A percentile compares a stretch with the other conserved stretches of the same genome.
Conservation (phyloP, 2,329 filamentous ascomycete species). For the Hymenoscyphus occultus region DNA sequence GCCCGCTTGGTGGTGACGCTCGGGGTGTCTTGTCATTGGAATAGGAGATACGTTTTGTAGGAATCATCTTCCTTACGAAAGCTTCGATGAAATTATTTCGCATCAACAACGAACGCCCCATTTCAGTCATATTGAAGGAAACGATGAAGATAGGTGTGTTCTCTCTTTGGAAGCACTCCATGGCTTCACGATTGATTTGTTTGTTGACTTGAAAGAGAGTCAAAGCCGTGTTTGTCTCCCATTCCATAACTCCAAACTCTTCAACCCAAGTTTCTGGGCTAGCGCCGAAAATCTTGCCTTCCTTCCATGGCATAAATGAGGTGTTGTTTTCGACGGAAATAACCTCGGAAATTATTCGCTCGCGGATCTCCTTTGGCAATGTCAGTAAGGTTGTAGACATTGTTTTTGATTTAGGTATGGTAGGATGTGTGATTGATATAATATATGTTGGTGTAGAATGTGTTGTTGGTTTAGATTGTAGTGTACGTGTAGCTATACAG, state of each 20-base stretch:
- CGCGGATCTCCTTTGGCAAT: not conserved
- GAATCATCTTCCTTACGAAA: not conserved
- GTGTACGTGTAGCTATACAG: too few relatives aligned
- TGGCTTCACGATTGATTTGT: not conserved
- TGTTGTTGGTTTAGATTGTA: not conserved
- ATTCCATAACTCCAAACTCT: not conserved
- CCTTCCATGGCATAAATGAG: not conserved
- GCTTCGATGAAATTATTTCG: not conserved
- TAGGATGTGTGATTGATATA: not conserved
- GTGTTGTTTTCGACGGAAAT: not conserved
- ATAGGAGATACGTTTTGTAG: not conserved
- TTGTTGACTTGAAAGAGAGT: not conserved
- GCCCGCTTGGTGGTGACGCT: too few relatives aligned
- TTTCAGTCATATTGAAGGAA: not conserved
- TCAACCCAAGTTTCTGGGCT: not conserved
- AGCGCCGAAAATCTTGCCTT: too few relatives aligned
- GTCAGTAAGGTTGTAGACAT: not conserved
- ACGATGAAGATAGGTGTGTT: not conserved
- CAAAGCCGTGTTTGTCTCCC: not conserved
- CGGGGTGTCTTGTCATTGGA: not conserved
- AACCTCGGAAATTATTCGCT: not conserved
- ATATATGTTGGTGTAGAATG: not conserved
- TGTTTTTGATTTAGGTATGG: not conserved
- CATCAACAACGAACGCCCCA: too few relatives aligned
- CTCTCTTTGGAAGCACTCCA: not conserved